phyloP scores from a whole-genome alignment of 78 protist genomes.

The Salpingoeca rosetta region DNA sequence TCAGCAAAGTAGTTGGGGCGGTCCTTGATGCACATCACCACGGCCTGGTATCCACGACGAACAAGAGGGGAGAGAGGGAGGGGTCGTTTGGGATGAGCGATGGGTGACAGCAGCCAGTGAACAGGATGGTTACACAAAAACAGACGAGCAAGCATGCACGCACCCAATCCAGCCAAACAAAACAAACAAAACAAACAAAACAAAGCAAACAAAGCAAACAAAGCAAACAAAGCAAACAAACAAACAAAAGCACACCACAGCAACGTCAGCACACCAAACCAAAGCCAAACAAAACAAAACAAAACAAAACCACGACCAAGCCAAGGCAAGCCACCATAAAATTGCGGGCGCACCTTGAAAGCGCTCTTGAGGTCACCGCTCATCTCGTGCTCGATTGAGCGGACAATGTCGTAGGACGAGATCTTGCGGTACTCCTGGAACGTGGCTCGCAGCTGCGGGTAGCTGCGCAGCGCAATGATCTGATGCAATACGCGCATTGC shows the following conservation, averaged over 20 bases:
- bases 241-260: not conserved
- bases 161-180: not conserved
- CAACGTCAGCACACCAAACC: not conserved
- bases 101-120: too few species aligned
- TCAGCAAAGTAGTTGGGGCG: conserved; percentile 5
- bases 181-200: not conserved
- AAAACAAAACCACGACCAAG: too few species aligned
- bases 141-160: too few species aligned
- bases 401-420: conserved; percentile 2
- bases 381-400: conserved; percentile 6
- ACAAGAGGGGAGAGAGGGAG: not conserved
- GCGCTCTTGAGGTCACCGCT: not conserved
- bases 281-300: too few species aligned
- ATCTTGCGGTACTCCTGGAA: conserved; percentile 17
- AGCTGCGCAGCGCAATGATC: conserved; percentile 1
- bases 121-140: too few species aligned
- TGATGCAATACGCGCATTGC: too few species aligned
- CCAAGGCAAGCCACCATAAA: not conserved
- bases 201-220: too few species aligned
- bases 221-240: not conserved
- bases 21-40: not conserved
- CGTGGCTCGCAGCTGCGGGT: conserved; percentile 13
- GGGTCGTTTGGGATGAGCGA: too few species aligned
- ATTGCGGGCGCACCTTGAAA: not conserved
- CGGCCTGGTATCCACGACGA: not conserved